Conservation (phyloP, 176 grass and related monocot species). For the Phoenix dactylifera region DNA sequence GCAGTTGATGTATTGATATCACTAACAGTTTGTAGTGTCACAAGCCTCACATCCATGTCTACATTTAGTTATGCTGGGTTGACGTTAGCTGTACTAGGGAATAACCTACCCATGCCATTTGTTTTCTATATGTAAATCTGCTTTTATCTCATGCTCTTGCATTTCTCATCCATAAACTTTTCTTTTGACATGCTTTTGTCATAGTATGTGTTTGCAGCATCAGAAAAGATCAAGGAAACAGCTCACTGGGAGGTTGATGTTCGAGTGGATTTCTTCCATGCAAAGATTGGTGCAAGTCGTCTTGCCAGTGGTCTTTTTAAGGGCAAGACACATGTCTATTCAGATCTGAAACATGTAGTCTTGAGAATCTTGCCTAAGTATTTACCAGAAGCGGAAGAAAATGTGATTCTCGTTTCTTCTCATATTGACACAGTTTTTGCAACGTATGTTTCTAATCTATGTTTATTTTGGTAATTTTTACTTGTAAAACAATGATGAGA, state of each 20-base stretch:
- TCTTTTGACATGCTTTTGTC: constrained; percentile 32
- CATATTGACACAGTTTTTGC: constrained; percentile 95
- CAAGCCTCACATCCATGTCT: too few species aligned
- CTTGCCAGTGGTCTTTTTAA: constrained; percentile 63
- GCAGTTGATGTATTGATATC: too few species aligned
- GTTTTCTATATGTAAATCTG: too few species aligned
- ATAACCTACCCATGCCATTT: too few species aligned
- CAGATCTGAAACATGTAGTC: constrained; percentile 87
- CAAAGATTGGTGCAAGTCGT: constrained; percentile 62
- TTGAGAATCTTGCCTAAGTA: constrained; percentile 92
- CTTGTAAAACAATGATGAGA: too few species aligned
- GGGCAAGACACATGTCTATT: constrained; percentile 86
- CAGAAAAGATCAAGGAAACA: constrained; percentile 87
- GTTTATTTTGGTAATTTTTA: background rate
- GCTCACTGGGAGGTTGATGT: constrained; percentile 98
- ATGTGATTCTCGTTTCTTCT: constrained; percentile 89
- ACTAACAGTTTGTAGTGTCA: too few species aligned
- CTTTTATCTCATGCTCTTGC: too few species aligned
- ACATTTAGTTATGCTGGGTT: too few species aligned
- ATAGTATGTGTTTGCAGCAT: constrained; percentile 96
- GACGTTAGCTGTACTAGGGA: too few species aligned
- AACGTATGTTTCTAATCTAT: constrained; percentile 41
- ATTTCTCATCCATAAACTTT: background rate
- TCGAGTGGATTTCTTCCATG: constrained; percentile 88
- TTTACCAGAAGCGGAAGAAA: constrained; percentile 69